Percentiles rank a stretch among this genome's conserved stretches.
Evolutionary conservation across 202 grass and related monocot species (phyloP).

Genomic region (Musa balbisiana): DNA sequence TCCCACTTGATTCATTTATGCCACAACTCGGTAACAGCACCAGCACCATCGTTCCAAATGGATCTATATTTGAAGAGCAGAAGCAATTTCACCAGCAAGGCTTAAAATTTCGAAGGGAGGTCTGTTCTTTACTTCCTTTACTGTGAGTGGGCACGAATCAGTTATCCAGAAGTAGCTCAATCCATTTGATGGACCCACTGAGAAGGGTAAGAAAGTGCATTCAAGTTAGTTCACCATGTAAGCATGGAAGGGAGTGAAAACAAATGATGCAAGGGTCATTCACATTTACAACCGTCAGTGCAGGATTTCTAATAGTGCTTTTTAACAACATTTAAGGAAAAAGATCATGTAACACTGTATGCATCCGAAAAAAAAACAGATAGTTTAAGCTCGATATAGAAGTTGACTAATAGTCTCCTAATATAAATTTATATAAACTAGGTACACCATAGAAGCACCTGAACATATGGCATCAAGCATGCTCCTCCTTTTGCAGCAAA

Average conservation of each 20-base stretch:
- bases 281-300: not conserved
- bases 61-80: slow-evolving; percentile 72
- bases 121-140: slow-evolving; percentile 60
- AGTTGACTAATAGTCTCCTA: no score
- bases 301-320: no score
- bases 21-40: not conserved
- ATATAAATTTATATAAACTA: no score
- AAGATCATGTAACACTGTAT: no score
- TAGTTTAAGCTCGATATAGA: no score
- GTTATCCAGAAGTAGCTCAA: slow-evolving; percentile 95
- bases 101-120: slow-evolving; percentile 85
- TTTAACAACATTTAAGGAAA: no score
- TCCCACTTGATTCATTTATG: not conserved
- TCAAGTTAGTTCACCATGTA: slow-evolving; percentile 20
- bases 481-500: not conserved
- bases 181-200: slow-evolving; percentile 66
- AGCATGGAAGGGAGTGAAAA: slow-evolving; percentile 7
- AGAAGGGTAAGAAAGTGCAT: slow-evolving; percentile 14
- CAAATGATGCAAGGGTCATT: not conserved
- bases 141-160: slow-evolving; percentile 86
- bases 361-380: no score
- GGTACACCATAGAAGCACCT: no score
- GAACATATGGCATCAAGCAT: no score
- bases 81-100: slow-evolving; percentile 67
- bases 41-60: not conserved